phyloP scores from a whole-genome alignment of 1,139 yeast genomes.

The Pichia sp. region DNA sequence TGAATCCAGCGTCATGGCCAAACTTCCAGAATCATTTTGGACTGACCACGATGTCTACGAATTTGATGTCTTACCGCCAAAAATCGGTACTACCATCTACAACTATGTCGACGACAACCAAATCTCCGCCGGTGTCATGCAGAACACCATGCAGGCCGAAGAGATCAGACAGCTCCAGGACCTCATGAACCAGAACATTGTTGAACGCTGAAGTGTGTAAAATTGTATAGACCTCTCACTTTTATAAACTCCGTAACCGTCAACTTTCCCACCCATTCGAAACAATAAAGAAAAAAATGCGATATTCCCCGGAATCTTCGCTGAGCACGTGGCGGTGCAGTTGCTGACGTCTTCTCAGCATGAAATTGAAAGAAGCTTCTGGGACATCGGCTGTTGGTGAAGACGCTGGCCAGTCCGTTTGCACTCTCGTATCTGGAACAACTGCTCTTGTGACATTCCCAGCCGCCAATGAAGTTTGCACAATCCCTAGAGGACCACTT shows the following conservation, averaged over 20 bases:
- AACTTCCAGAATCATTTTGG: slow-evolving; percentile 64
- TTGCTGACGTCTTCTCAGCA: no score
- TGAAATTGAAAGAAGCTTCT: not conserved
- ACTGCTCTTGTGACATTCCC: no score
- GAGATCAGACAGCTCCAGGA: slow-evolving; percentile 26
- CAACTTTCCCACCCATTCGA: no score
- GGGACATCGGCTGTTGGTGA: no score
- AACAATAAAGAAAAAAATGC: no score
- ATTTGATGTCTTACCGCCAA: slow-evolving; percentile 70
- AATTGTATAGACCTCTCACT: no score
- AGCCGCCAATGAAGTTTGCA: slow-evolving; percentile 61
- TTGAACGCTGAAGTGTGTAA: slow-evolving; percentile 9
- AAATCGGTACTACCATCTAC: slow-evolving; percentile 38
- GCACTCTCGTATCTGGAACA: no score
- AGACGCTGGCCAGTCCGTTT: no score
- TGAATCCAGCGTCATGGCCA: slow-evolving; percentile 68
- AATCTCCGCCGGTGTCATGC: slow-evolving; percentile 30
- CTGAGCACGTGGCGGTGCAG: slow-evolving; percentile 1
- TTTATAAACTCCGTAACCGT: no score
- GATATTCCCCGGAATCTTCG: not conserved
- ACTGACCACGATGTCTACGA: slow-evolving; percentile 59
- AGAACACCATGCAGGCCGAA: slow-evolving; percentile 23
- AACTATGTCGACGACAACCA: slow-evolving; percentile 38
- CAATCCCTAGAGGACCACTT: slow-evolving; percentile 56
- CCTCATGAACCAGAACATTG: slow-evolving; percentile 19